A percentile compares a stretch with the other conserved stretches of the same genome.
Conservation (phyloP, 441 rosid species). For the Erodium trifolium region DNA sequence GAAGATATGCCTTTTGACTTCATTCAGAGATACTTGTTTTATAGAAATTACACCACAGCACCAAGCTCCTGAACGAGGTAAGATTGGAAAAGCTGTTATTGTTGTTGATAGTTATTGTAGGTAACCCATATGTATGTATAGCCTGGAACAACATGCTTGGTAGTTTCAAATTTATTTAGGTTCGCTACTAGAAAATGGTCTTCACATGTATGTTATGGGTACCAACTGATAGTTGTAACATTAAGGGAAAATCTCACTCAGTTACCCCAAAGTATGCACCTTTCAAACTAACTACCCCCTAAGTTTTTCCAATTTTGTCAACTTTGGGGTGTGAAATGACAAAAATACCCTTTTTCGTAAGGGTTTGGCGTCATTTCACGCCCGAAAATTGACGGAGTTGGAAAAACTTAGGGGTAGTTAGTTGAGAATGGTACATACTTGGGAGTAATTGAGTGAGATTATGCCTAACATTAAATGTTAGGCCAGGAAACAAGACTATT, state of each 20-base stretch:
- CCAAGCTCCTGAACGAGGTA: conserved; percentile 67
- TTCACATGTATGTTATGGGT: neutral
- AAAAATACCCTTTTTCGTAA: no score
- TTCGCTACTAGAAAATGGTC: neutral
- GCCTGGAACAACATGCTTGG: neutral
- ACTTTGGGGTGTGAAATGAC: no score
- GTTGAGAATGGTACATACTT: no score
- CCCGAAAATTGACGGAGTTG: no score
- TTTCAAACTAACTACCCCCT: no score
- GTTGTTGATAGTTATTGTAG: neutral
- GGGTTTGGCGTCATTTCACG: no score
- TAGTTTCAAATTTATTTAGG: neutral
- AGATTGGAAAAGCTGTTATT: conserved; percentile 13
- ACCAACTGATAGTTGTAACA: no score
- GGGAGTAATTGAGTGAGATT: no score
- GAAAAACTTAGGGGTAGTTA: no score
- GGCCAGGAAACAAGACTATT: neutral
- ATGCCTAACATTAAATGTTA: neutral
- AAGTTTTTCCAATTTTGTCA: no score
- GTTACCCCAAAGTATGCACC: no score
- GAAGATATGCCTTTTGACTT: conserved; percentile 85
- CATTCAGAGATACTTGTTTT: conserved; percentile 88
- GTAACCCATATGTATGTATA: neutral
- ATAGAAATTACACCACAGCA: conserved; percentile 65
- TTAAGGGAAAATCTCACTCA: no score